Percentiles rank a stretch among this genome's conserved stretches.
phyloP scores from a whole-genome alignment of 805 yeast species.

The Teunomyces atbi region DNA sequence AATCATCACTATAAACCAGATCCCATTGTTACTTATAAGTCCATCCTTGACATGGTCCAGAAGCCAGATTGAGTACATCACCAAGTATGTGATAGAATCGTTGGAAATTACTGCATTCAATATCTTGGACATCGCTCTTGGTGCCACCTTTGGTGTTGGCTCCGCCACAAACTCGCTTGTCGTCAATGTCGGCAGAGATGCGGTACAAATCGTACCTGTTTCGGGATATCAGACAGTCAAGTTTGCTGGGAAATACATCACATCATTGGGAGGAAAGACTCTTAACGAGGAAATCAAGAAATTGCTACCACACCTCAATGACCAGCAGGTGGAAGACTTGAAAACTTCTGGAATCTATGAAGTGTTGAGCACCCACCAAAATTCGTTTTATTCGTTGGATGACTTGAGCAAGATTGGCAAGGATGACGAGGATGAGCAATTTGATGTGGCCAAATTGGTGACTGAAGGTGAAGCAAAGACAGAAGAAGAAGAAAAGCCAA shows the following conservation, averaged over 20 bases:
- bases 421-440: conserved; percentile 55
- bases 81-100: conserved; percentile 73
- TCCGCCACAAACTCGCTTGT: conserved; percentile 64
- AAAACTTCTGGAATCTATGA: conserved; percentile 77
- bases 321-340: conserved; percentile 65
- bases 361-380: conserved; percentile 67
- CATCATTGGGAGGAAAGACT: conserved; percentile 58
- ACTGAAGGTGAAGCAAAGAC: conserved; percentile 59
- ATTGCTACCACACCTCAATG: conserved; percentile 57
- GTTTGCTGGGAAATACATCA: conserved; percentile 49
- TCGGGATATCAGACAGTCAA: conserved; percentile 64
- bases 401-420: conserved; percentile 33
- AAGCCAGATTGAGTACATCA: conserved; percentile 60
- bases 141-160: conserved; percentile 73
- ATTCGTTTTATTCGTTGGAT: conserved; percentile 60
- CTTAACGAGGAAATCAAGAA: conserved; percentile 56
- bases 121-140: conserved; percentile 63
- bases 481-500: conserved; percentile 43
- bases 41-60: conserved; percentile 68
- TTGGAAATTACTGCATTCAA: conserved; percentile 72
- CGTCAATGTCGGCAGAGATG: conserved; percentile 75
- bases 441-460: conserved; percentile 88
- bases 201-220: conserved; percentile 79
- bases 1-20: conserved; percentile 53
- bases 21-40: conserved; percentile 69